Base-by-base conservation (phyloP, 345 rosid species). In the Sonneratia alba region DNA sequence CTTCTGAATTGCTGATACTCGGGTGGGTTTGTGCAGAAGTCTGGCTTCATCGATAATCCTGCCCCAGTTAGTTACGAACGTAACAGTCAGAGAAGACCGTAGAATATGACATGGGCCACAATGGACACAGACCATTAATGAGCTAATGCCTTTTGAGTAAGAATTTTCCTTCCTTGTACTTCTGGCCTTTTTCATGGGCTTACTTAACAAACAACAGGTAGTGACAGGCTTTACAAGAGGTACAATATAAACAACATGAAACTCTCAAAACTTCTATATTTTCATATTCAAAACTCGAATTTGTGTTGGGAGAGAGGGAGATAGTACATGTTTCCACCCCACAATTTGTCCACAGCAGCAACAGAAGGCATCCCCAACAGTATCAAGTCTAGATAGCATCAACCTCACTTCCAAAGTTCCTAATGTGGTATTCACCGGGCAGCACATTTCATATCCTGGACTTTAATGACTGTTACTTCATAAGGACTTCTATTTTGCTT, bases 251-350 rank as follows among this genome's bases (percentile, higher is more conserved):
- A 53, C 22, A 10, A 6, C 57, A 1, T n/a, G 22, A 40, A 40
- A 3, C 57, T 53, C 57, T 53, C n/a, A 16, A n/a, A 19, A 53
- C 57, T 16, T 19, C 3, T n/a, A 19, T 53, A 16, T 6, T 8
- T 53, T 18, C 57, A 53, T 5, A 53, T 22, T 53, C 22, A 19
- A 53, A 53, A 18, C 64, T 40, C 43, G 3, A 3, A 40, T 40
- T 3, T 7, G 43, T 40, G 43, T 40, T 40, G 7, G 7, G 70
- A 43, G 62, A 62, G 66, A 67, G 43, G 76, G n/a, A 66, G 76
- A 68, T 64, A 68, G 68, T 87, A 93, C 98, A 53, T 91, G 91
- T 93, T 93, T 93, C 98, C 98, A 93, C 78, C 98, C 98, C 74
- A 91, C 87, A 62, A 83, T 89, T 72, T 89, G 97, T 76, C 97